phyloP scores from a whole-genome alignment of 495 filamentous ascomycete species.

The Aspergillus hancockii region DNA sequence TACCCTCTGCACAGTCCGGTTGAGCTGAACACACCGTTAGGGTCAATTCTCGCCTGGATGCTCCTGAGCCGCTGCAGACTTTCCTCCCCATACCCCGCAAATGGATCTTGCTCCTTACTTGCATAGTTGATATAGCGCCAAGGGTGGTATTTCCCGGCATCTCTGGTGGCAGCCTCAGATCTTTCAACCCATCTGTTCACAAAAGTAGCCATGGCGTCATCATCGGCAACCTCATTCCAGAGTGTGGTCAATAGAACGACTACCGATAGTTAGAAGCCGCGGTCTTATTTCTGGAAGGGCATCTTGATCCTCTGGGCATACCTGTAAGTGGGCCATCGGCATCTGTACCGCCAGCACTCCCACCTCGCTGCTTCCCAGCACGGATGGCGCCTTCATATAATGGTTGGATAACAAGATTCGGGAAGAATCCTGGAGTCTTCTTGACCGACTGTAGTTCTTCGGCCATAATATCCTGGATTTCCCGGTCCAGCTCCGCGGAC shows the following conservation, averaged over 20 bases:
- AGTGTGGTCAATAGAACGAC: slow-evolving; percentile 29
- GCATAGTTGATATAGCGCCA: slow-evolving; percentile 30
- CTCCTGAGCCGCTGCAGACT: slow-evolving; percentile 13
- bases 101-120: slow-evolving; percentile 27
- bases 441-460: slow-evolving; percentile 34
- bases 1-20: slow-evolving; percentile 4
- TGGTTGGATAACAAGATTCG: slow-evolving; percentile 46
- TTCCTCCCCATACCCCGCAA: slow-evolving; percentile 32
- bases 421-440: slow-evolving; percentile 32
- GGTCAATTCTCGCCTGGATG: slow-evolving; percentile 3
- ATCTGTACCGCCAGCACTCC: background rate
- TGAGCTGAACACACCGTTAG: slow-evolving; percentile 4
- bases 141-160: slow-evolving; percentile 9
- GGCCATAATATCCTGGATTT: slow-evolving; percentile 61
- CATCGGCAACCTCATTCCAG: slow-evolving; percentile 29
- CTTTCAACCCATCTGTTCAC: slow-evolving; percentile 1
- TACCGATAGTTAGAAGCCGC: background rate
- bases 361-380: slow-evolving; percentile 19
- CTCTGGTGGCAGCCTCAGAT: background rate
- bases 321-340: background rate
- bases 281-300: background rate
- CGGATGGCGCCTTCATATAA: slow-evolving; percentile 31
- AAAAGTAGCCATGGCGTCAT: slow-evolving; percentile 16
- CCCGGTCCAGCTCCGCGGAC: slow-evolving; percentile 52
- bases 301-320: background rate